These are phyloP conservation scores for Termitomyces sp. DNA, from an alignment of 768 basidiomycete species.

Conservation along the genomic window DNA sequence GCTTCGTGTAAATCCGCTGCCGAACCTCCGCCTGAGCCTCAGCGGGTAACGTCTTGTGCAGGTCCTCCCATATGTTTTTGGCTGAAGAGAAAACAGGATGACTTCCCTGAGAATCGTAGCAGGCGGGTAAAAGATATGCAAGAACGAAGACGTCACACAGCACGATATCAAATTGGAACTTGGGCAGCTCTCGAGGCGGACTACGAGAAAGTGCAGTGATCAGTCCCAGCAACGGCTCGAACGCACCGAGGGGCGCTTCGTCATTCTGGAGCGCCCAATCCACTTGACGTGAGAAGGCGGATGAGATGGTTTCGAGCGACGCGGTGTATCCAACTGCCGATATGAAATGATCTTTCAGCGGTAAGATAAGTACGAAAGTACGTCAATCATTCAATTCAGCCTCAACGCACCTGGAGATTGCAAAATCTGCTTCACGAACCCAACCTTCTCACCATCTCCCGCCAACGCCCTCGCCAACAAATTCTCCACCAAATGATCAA, in stretches of 20 bases:
- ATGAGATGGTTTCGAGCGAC: constrained; percentile 28
- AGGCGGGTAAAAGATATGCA: constrained; percentile 42
- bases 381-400: too few species aligned
- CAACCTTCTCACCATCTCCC: constrained; percentile 23
- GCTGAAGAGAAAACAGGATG: constrained; percentile 22
- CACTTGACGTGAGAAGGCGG: constrained; percentile 32
- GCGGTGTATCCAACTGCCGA: constrained; percentile 29
- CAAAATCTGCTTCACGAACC: constrained; percentile 40
- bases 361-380: too few species aligned
- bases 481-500: constrained; percentile 40
- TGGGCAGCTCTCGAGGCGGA: constrained; percentile 12
- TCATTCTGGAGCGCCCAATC: constrained; percentile 28
- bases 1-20: constrained; percentile 34
- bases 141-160: constrained; percentile 46
- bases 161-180: constrained; percentile 19
- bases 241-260: constrained; percentile 15
- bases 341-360: constrained; percentile 31
- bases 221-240: constrained; percentile 29
- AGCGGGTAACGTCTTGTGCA: constrained; percentile 20
- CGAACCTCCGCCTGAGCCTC: constrained; percentile 23
- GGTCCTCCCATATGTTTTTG: constrained; percentile 31
- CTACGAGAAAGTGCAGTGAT: constrained; percentile 25
- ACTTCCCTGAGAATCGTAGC: constrained; percentile 20
- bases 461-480: constrained; percentile 36
- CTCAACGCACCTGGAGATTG: constrained; percentile 31